Percentiles rank a stretch among this genome's conserved stretches.
phyloP scores from a whole-genome alignment of 2,329 filamentous ascomycete species.

The Phyllosticta citribraziliensis region DNA sequence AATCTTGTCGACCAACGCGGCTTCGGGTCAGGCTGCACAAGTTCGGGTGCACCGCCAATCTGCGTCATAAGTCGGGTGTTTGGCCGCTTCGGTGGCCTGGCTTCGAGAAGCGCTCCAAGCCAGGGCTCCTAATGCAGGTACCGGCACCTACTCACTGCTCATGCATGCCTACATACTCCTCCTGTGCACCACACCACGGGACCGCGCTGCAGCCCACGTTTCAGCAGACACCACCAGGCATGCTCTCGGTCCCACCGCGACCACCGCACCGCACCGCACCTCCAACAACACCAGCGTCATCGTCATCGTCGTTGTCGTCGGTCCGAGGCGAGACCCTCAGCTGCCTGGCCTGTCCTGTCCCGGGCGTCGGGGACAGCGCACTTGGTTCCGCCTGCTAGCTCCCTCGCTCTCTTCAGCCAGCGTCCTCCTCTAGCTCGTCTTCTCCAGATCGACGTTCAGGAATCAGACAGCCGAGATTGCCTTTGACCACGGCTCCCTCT shows the following conservation, averaged over 20 bases:
- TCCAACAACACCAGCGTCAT: not conserved
- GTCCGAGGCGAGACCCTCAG: constrained; percentile 10
- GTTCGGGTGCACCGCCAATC: constrained; percentile 12
- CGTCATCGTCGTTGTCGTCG: not conserved
- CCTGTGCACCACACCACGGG: not conserved
- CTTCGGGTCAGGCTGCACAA: constrained; percentile 1
- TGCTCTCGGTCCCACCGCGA: not conserved
- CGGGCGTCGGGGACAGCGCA: constrained; percentile 27
- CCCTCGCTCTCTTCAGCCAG: constrained; percentile 7
- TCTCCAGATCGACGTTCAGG: constrained; percentile 21
- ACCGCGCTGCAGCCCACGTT: constrained; percentile 4
- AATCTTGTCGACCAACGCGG: constrained; percentile 4
- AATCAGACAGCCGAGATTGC: constrained; percentile 23
- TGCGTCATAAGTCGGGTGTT: not conserved
- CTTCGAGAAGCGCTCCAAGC: constrained; percentile 3
- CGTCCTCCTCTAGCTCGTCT: not conserved
- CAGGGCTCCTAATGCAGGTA: constrained; percentile 29
- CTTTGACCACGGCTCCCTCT: constrained; percentile 21
- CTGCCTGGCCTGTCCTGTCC: constrained; percentile 15
- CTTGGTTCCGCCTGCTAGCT: constrained; percentile 27
- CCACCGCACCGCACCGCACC: too few species aligned
- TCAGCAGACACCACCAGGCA: not conserved
- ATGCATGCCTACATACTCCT: not conserved
- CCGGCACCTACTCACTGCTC: constrained; percentile 1
- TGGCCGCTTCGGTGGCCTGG: not conserved